Base-by-base conservation (phyloP, 192 early-diverging fungal genomes). In the Allomyces arbusculus region DNA sequence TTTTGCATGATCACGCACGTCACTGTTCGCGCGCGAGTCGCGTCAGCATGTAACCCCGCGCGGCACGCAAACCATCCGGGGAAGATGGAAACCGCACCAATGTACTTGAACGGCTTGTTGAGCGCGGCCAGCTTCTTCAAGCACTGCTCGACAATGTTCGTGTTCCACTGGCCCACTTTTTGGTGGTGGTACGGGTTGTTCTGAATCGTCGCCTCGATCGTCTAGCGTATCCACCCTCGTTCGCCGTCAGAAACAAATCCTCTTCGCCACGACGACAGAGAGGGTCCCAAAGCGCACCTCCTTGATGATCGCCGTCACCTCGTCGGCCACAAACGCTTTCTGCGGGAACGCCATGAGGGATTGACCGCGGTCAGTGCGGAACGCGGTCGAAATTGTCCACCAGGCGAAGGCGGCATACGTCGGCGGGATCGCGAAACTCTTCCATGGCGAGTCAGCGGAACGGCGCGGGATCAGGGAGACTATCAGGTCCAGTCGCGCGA, bases 1-100 rank as follows among this genome's bases (percentile, higher is more conserved):
- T 85, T 86, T 77, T 90, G 87, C 84, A 90, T 83, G 58, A 90
- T 88, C 24, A 87, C 82, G 70, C 87, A 89, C 10, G 86, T 90
- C 10, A 89, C 78, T 80, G 66, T 61, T 63, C 43, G 26, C 23
- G 12, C 23, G 25, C n/a, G 19, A 23, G 22, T 62, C 23, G 50
- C 44, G 28, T 61, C 23, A 28, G n/a, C n/a, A 20, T 24, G 1
- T 24, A 1, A 8, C 16, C 8, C 33, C 33, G 7, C 0, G 3
- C 33, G 5, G 7, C 0, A 3, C 33, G 26, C 26, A 4, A 28
- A 4, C 26, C 2, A 1, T 28, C 4, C 26, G 26, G 40, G 61
- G 1, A 58, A 44, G n/a, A 20, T 19, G 22, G 24, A 26, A 6
- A 24, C 45, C 76, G 62, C 75, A 87, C 87, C 87, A 71, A 90